phyloP scores from a whole-genome alignment of 345 rosid species.

The Xanthoceras sorbifolium region DNA sequence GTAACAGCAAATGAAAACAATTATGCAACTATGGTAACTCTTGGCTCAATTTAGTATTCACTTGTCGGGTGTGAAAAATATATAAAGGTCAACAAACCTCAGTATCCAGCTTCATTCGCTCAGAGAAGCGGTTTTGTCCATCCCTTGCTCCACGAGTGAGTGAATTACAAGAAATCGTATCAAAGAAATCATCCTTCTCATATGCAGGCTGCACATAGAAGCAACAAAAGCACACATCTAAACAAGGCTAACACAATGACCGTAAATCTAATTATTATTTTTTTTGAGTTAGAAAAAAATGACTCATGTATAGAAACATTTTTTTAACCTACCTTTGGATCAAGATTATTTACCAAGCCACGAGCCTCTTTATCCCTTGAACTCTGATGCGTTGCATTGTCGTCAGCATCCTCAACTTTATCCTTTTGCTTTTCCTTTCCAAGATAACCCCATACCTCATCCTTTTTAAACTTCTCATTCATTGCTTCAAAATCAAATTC shows the following conservation, averaged over 20 bases:
- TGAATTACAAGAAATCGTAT: conserved; percentile 46
- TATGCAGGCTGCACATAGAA: conserved; percentile 43
- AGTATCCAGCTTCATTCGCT: conserved; percentile 38
- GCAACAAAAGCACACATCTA: background rate
- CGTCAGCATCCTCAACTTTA: conserved; percentile 16
- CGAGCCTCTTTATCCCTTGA: conserved; percentile 6
- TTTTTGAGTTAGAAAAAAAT: background rate
- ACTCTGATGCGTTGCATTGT: conserved; percentile 16
- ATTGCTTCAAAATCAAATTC: conserved; percentile 80
- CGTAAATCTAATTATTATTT: background rate
- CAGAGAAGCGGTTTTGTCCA: conserved; percentile 39
- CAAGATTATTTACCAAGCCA: conserved; percentile 11
- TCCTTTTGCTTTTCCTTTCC: conserved; percentile 41
- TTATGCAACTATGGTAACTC: background rate
- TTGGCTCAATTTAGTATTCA: background rate
- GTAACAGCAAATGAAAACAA: background rate
- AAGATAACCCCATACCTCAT: conserved; percentile 65
- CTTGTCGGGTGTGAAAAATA: background rate
- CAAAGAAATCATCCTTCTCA: conserved; percentile 51
- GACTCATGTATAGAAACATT: background rate
- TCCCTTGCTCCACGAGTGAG: conserved; percentile 29
- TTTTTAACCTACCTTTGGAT: conserved; percentile 25
- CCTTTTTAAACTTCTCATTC: conserved; percentile 74
- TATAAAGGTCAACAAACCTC: conserved; percentile 36
- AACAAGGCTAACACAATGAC: background rate